Conservation (phyloP, 768 basidiomycete species). For the Collybia sp. region DNA sequence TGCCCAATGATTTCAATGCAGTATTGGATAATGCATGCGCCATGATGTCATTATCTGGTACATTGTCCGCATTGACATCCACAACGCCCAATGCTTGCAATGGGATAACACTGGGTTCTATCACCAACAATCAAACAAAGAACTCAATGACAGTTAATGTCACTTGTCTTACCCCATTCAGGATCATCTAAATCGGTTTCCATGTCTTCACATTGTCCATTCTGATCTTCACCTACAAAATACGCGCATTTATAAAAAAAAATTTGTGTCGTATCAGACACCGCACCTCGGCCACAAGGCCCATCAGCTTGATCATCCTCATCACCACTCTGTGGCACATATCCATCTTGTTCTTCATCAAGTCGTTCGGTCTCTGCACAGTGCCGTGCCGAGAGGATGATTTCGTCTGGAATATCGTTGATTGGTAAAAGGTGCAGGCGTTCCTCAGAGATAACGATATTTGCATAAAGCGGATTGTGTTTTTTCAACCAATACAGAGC, state of each 20-base stretch:
- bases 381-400: constrained; percentile 12
- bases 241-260: no score
- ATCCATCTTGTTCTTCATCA: constrained; percentile 21
- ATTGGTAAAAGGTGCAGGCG: constrained; percentile 19
- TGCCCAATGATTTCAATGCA: neutral
- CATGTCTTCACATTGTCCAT: constrained; percentile 5
- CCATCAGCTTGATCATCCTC: neutral
- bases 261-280: no score
- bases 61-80: constrained; percentile 11
- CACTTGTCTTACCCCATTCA: neutral
- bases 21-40: constrained; percentile 14
- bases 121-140: neutral
- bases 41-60: constrained; percentile 14
- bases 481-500: constrained; percentile 28
- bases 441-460: constrained; percentile 15
- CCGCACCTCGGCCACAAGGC: no score
- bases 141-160: neutral
- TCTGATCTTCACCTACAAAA: no score
- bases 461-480: constrained; percentile 21
- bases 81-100: constrained; percentile 16
- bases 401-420: constrained; percentile 25
- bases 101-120: constrained; percentile 14
- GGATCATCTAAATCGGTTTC: neutral
- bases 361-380: constrained; percentile 12
- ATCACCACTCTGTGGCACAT: constrained; percentile 16